Base-by-base conservation (phyloP, 352 stramenopile species). In the Phytopythium kandeliae region DNA sequence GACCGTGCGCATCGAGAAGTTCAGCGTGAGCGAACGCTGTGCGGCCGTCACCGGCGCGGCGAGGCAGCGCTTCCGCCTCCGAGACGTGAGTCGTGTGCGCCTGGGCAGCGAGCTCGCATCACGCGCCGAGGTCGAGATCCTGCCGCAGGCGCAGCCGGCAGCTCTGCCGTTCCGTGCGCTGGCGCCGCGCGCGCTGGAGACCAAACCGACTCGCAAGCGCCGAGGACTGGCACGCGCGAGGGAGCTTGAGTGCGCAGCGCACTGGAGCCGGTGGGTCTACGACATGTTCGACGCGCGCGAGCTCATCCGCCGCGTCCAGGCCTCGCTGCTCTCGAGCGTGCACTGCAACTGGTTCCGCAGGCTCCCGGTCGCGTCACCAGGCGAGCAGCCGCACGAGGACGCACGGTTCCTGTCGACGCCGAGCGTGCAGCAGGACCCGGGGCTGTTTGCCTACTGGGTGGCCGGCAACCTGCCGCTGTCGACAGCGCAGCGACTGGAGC, bases 391-490 rank as follows among this genome's bases (percentile, higher is more conserved):
- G 3, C 46, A 33, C 13, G 30, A 33, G 11, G 46, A 55, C 54
- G 55, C 48, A 42, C 55, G 66, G 47, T 78, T 65, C 24, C 55
- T 81, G 41, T 53, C 59, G 26, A 35, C 71, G 41, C 53, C 67
- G 9, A 74, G 71, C 42, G 62, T 81, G 21, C 62, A 62, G 31
- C 65, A 74, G 31, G 81, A 92, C 47, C 74, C 81, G 15, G 82
- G 78, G 26, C 62, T 72, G 25, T 94, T 92, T 28, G 79, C 81
- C 5, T 88, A 86, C 45, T 94, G 84, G 84, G 68, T 94, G 8
- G 79, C 78, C 35, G 62, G 65, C 1, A 90, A 91, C 37, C 55
- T 94, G 40, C 78, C 80, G 31, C 46, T 91, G 40, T 71, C 78
- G 43, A 74, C 77, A n/a, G 15, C 26, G 6, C 63, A 86, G 49